A percentile compares a stretch with the other conserved stretches of the same genome.
phyloP scores from a whole-genome alignment of 2,329 filamentous ascomycete genomes.

The Exophiala phaeomuriformis region DNA sequence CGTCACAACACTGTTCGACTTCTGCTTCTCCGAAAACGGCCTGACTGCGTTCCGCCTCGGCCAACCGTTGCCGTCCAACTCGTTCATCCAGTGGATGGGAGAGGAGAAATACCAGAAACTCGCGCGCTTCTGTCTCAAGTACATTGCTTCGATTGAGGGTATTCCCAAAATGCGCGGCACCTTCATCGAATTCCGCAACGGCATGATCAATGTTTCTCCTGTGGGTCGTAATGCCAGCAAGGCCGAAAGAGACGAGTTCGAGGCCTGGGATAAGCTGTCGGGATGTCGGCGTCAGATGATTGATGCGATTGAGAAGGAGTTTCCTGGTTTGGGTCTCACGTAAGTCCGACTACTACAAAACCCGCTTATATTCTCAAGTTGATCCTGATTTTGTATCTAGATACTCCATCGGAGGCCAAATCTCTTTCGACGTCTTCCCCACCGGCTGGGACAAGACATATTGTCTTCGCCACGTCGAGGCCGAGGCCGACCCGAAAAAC shows the following conservation, averaged over 20 bases:
- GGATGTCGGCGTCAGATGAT: constrained; percentile 73
- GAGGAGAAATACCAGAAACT: constrained; percentile 65
- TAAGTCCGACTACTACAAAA: constrained; percentile 39
- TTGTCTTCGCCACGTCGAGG: constrained; percentile 80
- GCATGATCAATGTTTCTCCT: constrained; percentile 60
- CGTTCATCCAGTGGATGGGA: constrained; percentile 87
- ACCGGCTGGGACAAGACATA: constrained; percentile 98
- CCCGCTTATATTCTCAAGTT: background rate
- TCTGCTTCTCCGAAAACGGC: constrained; percentile 95
- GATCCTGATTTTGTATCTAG: constrained; percentile 37
- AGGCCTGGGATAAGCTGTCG: constrained; percentile 71
- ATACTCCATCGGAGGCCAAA: constrained; percentile 92
- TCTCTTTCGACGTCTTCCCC: constrained; percentile 98
- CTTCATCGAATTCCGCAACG: constrained; percentile 60
- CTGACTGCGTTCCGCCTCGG: constrained; percentile 84
- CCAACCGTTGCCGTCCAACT: constrained; percentile 64
- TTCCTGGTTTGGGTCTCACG: constrained; percentile 77
- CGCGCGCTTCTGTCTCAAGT: constrained; percentile 52
- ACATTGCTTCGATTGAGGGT: constrained; percentile 52
- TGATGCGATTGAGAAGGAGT: constrained; percentile 66
- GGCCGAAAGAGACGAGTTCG: constrained; percentile 73
- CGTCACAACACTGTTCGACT: constrained; percentile 88
- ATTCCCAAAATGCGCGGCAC: constrained; percentile 58
- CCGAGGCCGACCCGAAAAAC: constrained; percentile 58
- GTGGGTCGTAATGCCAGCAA: constrained; percentile 70